Evolutionary conservation across 2,329 filamentous ascomycete species (phyloP), one percentile per base, ranked within the genome.

Genomic region (Alternaria viburni): DNA sequence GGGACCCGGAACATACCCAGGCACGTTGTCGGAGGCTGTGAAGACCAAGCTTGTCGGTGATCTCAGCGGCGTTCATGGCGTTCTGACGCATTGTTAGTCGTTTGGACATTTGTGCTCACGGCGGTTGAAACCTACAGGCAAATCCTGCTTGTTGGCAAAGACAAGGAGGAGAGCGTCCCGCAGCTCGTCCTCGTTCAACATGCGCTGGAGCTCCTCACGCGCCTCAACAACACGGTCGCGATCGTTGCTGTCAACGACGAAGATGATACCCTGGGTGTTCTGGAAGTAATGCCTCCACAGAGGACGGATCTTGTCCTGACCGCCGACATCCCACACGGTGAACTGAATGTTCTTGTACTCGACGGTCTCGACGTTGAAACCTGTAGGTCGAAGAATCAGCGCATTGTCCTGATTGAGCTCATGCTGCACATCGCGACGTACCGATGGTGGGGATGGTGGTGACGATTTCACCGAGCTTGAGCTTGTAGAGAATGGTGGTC

Each of bases 281-380:
- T 96, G 79, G 80, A 97, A 98, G 86, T 98, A 98, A 86, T 98
- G 95, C 83, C 95, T 90, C 95, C 95, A 98, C 65, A 98, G 86
- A 68, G 95, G 95, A 71, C 95, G 89, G 78, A 98, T 98, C 90
- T 98, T 98, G 88, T 98, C 95, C 86, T 98, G 95, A 70, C 95
- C 95, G 82, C 95, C 95, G 64, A 98, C 95, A 85, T 98, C 95
- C 95, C 95, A 98, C 68, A 98, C 95, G 77, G 96, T 98, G 86
- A 98, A 98, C 84, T 97, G 96, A 83, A 97, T 94, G 82, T 98
- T 98, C 88, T 97, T 97, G 87, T 97, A 97, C 72, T 94, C 96
- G 76, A 98, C 94, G 5, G 93, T 97, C 87, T 98, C 95, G 82
- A 98, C 96, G 87, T 98, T 98, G 88, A 98, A 98, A 74, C 95